Evolutionary conservation across 2,329 filamentous ascomycete species (phyloP).

Genomic region (Epichloe scottii): DNA sequence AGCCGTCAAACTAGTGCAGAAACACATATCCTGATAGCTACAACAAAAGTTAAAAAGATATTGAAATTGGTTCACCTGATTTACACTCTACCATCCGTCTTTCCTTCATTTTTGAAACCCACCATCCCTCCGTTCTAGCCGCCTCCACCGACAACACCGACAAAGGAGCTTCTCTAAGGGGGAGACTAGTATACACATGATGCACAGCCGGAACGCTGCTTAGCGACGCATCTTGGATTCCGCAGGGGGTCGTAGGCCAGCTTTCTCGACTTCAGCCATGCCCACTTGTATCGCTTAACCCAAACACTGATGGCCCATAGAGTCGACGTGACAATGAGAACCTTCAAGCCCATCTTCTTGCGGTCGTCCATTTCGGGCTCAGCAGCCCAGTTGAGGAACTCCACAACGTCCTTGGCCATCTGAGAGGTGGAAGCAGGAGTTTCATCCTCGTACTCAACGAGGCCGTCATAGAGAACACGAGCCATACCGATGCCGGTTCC

Average conservation of each 20-base stretch:
- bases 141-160: slow-evolving; percentile 30
- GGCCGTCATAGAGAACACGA: slow-evolving; percentile 91
- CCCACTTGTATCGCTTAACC: slow-evolving; percentile 99
- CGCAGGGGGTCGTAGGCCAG: slow-evolving; percentile 73
- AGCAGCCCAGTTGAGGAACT: slow-evolving; percentile 98
- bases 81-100: slow-evolving; percentile 34
- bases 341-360: slow-evolving; percentile 99
- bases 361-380: slow-evolving; percentile 99
- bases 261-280: slow-evolving; percentile 90
- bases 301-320: slow-evolving; percentile 84
- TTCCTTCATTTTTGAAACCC: slow-evolving; percentile 17
- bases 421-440: slow-evolving; percentile 91
- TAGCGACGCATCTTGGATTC: slow-evolving; percentile 37
- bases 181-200: slow-evolving; percentile 30
- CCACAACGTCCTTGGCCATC: slow-evolving; percentile 98
- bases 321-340: slow-evolving; percentile 64
- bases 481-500: slow-evolving; percentile 98
- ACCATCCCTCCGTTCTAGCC: slow-evolving; percentile 22
- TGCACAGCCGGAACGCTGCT: slow-evolving; percentile 15
- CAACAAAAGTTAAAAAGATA: slow-evolving; percentile 14
- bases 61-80: slow-evolving; percentile 35
- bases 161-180: slow-evolving; percentile 29
- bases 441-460: slow-evolving; percentile 96
- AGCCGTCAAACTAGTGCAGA: too few relatives aligned
- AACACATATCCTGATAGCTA: not conserved